phyloP scores from a whole-genome alignment of 805 yeast genomes.

The Saccharomycopsis fibuligera region DNA sequence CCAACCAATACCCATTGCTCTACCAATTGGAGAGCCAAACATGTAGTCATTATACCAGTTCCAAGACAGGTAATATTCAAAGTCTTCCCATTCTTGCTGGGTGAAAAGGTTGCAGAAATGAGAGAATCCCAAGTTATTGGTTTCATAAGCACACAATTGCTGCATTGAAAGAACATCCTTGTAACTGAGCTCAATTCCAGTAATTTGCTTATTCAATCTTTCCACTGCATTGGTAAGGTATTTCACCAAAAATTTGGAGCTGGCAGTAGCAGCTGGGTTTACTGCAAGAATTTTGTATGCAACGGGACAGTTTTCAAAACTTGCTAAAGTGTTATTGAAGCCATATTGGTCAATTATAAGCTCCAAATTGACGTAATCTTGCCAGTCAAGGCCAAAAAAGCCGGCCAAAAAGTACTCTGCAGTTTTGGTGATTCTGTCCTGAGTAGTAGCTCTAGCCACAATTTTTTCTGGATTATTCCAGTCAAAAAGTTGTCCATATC shows the following conservation, averaged over 20 bases:
- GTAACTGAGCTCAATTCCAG: conserved; percentile 45
- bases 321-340: conserved; percentile 23
- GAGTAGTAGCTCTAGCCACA: conserved; percentile 32
- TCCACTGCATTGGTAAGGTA: conserved; percentile 49
- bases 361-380: conserved; percentile 23
- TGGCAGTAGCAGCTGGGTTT: neutral
- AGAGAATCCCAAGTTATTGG: conserved; percentile 62
- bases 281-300: neutral
- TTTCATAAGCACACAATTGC: conserved; percentile 69
- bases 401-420: conserved; percentile 43
- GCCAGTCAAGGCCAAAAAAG: conserved; percentile 35
- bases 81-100: conserved; percentile 56
- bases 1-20: conserved; percentile 56
- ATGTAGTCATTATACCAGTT: conserved; percentile 56
- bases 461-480: conserved; percentile 14
- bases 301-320: conserved; percentile 15
- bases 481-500: conserved; percentile 22
- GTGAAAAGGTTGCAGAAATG: conserved; percentile 64
- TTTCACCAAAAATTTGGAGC: neutral
- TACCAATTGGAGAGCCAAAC: conserved; percentile 54
- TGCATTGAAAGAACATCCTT: conserved; percentile 50
- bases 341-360: conserved; percentile 20
- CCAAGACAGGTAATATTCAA: conserved; percentile 56
- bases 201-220: conserved; percentile 49
- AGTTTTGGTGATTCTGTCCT: conserved; percentile 42